Base-by-base conservation (phyloP, 345 rosid genomes). In the Lepidium africanum region DNA sequence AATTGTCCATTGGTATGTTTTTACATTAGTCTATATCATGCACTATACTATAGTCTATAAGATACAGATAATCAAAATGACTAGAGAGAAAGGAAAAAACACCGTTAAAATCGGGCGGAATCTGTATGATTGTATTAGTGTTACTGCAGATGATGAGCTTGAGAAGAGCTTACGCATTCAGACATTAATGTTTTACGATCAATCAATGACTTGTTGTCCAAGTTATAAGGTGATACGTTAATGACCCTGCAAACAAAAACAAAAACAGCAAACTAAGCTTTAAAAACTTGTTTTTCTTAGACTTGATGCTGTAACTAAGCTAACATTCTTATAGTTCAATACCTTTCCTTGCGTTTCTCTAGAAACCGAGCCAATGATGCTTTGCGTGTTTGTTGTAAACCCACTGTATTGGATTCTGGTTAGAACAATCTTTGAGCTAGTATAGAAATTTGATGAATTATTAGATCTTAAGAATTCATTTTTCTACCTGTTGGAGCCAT, bases 281-380 rank as follows among this genome's bases (percentile, higher is more conserved):
- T 21, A 11, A 2, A 12, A 46, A 12, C 33, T 2, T 63, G 43
- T 27, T 5, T 7, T 60, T 0, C 7, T 21, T 12, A 40, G 13
- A 5, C 7, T 58, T 58, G 16, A 54, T 43, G 49, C 10, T 42
- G 3, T 60, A 10, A 27, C 14, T 15, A 43, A 58, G 35, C 23
- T 4, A 38, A 5, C 1, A 13, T 1, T 35, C 42, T 48, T 63
- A 10, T 21, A 47, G 57, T 21, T 47, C 3, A 60, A 10, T 75
- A 86, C 92, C 89, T 84, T 70, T 84, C 89, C 67, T 84, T 87
- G 69, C 89, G 89, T 77, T 84, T 87, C 87, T 84, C 89, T 56
- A 87, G 71, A 66, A 87, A 87, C 40, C 87, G 80, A 75, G 89
- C 82, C 77, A 87, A 77, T 4, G 92, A 87, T 73, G 92, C 89